Base-by-base conservation (phyloP, 2,329 filamentous ascomycete genomes). In the Plenodomus lindquistii region DNA sequence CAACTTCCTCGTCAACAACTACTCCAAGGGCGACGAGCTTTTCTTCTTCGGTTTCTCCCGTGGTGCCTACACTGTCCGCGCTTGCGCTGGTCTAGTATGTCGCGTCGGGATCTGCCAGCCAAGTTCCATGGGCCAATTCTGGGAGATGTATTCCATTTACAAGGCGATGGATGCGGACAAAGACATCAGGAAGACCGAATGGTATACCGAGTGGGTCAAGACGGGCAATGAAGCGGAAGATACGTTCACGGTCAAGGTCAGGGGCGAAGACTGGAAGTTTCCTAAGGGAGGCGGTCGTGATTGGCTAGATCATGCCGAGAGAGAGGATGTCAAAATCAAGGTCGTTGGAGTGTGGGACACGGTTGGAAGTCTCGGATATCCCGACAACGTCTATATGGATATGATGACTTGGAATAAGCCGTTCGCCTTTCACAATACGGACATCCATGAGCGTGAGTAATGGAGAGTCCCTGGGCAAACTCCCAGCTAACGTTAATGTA, bases 1-100 rank as follows among this genome's bases (percentile, higher is more conserved):
- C 60, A 76, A 79, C 4, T 86, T 85, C 81, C 55, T 79, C 5
- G 67, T 71, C n/a, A 73, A 73, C 31, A 80, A 79, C 55, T 79
- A 74, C 50, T 59, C 65, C 4, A 66, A 67, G 1, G 77, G 77
- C 39, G 73, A 75, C 42, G 65, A 67, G 8, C 67, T 75, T 31
- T 74, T 71, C 52, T 55, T 74, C 21, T 52, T 75, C n/a, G 73
- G 73, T 19, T 75, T 74, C 55, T 73, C 69, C 3, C 57, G 73
- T 34, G 71, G 73, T 15, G 72, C 73, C 1, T 75, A 65, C 46
- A 75, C 54, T 6, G 62, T 59, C 2, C 52, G 62, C 6, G 55
- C 55, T 31, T 51, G 60, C 29, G 61, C 46, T 27, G 61, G 59
- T 1, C 40, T 66, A 31, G 50, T 66, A 19, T 53, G 44, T 9